Evolutionary conservation across 768 basidiomycete species (phyloP).

Genomic region (Phallus indusiatus): DNA sequence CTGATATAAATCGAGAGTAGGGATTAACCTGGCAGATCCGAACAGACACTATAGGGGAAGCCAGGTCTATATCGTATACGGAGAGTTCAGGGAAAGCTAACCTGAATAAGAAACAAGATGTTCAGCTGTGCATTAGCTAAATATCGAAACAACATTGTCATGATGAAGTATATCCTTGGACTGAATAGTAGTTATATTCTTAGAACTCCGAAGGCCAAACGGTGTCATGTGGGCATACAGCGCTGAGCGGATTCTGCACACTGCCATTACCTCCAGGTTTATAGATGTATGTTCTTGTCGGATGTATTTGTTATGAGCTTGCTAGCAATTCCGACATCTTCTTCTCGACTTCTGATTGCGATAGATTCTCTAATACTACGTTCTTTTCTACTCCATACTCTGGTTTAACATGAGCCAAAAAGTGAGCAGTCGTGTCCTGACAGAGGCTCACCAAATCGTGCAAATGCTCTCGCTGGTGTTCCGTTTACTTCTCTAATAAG

Average conservation of each 20-base stretch:
- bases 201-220: neutral
- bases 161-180: neutral
- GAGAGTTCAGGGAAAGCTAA: too few species aligned
- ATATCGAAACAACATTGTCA: neutral
- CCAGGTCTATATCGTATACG: too few species aligned
- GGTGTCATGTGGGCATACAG: neutral
- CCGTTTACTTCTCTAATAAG: slow-evolving; percentile 72
- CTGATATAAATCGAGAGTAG: too few species aligned
- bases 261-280: neutral
- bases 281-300: neutral
- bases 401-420: slow-evolving; percentile 23
- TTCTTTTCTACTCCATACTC: slow-evolving; percentile 77
- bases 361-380: slow-evolving; percentile 70
- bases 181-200: neutral
- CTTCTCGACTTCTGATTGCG: slow-evolving; percentile 59
- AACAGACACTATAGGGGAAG: too few species aligned
- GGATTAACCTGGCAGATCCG: too few species aligned
- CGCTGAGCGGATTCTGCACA: neutral
- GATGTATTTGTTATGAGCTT: neutral
- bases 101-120: too few species aligned
- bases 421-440: slow-evolving; percentile 10
- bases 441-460: slow-evolving; percentile 65
- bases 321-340: slow-evolving; percentile 57
- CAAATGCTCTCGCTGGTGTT: slow-evolving; percentile 76
- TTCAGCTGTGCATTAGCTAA: neutral